Percentiles rank a stretch among this genome's conserved stretches.
These are phyloP conservation scores for Staphylotrichum longicolle DNA, from an alignment of 495 filamentous ascomycete species.

Conservation along the genomic window DNA sequence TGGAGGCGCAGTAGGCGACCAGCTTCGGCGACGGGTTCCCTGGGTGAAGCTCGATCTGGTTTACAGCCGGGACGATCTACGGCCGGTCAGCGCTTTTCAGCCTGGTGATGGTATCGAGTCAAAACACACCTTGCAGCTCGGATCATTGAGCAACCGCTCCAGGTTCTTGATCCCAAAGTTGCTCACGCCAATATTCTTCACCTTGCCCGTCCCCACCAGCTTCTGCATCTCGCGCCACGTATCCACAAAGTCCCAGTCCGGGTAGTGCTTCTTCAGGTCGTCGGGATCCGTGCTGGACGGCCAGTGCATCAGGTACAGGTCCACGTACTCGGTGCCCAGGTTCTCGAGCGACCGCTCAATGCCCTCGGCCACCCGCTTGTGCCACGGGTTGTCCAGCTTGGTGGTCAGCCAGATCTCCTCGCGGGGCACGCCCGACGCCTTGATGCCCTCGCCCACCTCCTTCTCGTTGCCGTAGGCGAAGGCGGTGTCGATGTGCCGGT, in stretches of 20 bases:
- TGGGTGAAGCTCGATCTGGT: slow-evolving; percentile 91
- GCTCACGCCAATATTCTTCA: slow-evolving; percentile 76
- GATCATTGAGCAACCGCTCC: slow-evolving; percentile 63
- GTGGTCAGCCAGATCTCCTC: slow-evolving; percentile 84
- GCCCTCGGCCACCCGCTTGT: slow-evolving; percentile 63
- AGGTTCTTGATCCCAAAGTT: slow-evolving; percentile 72
- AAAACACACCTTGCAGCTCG: slow-evolving; percentile 42
- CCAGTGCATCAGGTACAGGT: slow-evolving; percentile 88
- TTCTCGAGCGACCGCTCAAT: slow-evolving; percentile 66
- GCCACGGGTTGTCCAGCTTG: slow-evolving; percentile 82
- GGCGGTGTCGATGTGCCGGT: slow-evolving; percentile 62
- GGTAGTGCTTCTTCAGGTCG: slow-evolving; percentile 40
- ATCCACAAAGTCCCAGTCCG: slow-evolving; percentile 76
- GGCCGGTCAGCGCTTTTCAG: slow-evolving; percentile 35
- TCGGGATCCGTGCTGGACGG: slow-evolving; percentile 53
- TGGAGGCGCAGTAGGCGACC: slow-evolving; percentile 64
- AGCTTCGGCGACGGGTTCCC: slow-evolving; percentile 77
- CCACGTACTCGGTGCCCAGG: slow-evolving; percentile 73
- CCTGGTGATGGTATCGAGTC: background rate
- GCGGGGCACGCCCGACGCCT: slow-evolving; percentile 74
- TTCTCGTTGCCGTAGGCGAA: slow-evolving; percentile 81
- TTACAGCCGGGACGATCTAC: slow-evolving; percentile 74
- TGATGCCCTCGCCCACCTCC: slow-evolving; percentile 77
- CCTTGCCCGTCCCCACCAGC: slow-evolving; percentile 73
- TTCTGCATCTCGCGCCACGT: slow-evolving; percentile 86